Evolutionary conservation across 2,329 filamentous ascomycete species (phyloP).

Genomic region (Trichoderma oligosporum): DNA sequence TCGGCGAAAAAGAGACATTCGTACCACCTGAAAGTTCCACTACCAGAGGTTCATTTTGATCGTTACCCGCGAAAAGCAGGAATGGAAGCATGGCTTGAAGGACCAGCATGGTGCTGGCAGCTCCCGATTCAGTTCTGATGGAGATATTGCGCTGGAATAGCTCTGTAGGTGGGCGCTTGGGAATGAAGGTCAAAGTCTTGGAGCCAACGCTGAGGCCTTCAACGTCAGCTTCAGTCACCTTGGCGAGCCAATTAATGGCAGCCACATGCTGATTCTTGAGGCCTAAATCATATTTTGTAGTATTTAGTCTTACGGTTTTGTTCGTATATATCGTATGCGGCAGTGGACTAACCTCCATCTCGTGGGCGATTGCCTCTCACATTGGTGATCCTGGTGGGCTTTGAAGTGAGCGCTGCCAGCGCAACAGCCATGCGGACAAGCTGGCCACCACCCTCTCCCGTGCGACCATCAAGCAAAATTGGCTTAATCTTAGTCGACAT

Average conservation of each 20-base stretch:
- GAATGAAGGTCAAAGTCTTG: constrained; percentile 46
- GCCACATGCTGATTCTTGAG: constrained; percentile 60
- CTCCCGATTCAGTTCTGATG: constrained; percentile 47
- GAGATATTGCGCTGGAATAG: constrained; percentile 43
- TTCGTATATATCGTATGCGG: too few relatives aligned
- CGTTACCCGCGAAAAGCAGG: constrained; percentile 51
- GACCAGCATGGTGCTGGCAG: constrained; percentile 54
- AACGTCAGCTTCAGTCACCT: constrained; percentile 49
- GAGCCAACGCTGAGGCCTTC: constrained; percentile 51
- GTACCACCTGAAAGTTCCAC: constrained; percentile 56
- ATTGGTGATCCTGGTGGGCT: constrained; percentile 50
- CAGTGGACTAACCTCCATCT: constrained; percentile 30
- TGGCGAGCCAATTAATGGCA: constrained; percentile 51
- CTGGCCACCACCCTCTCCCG: constrained; percentile 61
- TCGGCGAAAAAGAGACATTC: constrained; percentile 54
- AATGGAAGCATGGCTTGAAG: constrained; percentile 60
- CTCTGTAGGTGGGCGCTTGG: constrained; percentile 37
- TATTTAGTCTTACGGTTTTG: neutral
- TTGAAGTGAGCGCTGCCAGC: constrained; percentile 53
- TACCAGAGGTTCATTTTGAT: constrained; percentile 41
- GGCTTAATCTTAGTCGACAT: constrained; percentile 26
- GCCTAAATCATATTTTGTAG: constrained; percentile 35
- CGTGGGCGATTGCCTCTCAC: constrained; percentile 52
- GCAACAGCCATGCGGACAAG: constrained; percentile 54
- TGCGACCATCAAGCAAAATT: constrained; percentile 53